Evolutionary conservation across 176 grass and related monocot species (phyloP), one percentile per base, ranked within the genome.

Genomic region (Oryza officinalis): DNA sequence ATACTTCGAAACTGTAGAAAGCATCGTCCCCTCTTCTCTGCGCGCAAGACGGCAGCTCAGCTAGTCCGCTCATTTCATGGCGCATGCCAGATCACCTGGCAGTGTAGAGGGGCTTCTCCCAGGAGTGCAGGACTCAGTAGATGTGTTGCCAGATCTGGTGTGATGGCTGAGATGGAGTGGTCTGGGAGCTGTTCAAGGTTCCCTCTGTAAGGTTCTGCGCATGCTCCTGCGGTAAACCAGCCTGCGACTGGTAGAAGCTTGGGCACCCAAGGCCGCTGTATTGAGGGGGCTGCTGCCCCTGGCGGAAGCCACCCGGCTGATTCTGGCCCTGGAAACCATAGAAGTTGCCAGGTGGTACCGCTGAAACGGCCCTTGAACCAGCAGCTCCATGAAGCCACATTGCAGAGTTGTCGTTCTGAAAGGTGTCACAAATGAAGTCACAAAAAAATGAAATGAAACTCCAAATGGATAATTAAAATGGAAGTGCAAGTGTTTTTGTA

Each of bases 71-170:
- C 68, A 23, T 75, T 86, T 82, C 84, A 74, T 27, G 74, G 68
- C 80, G 63, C 80, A 8, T 83, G 74, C 67, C 76, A 47, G 57
- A 49, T 78, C 83, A 67, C 27, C 25, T 61, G 54, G 72, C 78
- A 77, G 41, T 44, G 26, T 77, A 77, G 84, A 83, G 59, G 78
- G 67, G 74, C 74, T 49, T 86, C 74, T 77, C 61, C 60, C 46
- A 23, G 28, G 37, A 82, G 68, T 22, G 73, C 79, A 83, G 49
- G 40, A 41, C 77, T 90, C 83, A 99, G 86, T 96, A 99, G 68
- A 52, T 86, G 81, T 99, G 91, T 43, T 95, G 96, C 96, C 96
- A 98, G 80, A 98, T 82, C 81, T 96, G 96, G 78, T 95, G 87
- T 41, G 92, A 89, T 12, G 77, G 74, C 67, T 86, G 86, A 33